Evolutionary conservation across 495 filamentous ascomycete species (phyloP), one percentile per base, ranked within the genome.

Genomic region (Podospora anserina): DNA sequence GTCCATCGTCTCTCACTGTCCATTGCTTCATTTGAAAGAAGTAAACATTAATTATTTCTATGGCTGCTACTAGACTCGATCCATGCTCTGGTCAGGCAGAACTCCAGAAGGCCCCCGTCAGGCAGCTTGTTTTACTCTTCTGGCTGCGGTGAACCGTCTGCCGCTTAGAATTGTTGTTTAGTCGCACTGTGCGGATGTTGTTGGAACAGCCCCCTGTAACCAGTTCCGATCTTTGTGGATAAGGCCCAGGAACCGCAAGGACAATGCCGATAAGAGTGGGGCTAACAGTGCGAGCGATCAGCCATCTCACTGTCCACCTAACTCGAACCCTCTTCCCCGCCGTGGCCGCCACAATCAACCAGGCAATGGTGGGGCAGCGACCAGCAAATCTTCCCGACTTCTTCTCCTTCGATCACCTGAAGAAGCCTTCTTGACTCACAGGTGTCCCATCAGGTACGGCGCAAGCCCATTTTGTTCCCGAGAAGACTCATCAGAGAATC

Each of bases 1-100:
- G 72, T 97, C 93, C 93, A 97, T 97, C 66, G 76, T 86, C 39
- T 49, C 39, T 18, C 39, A 49, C 73, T 69, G 26, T 72, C 63
- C 60, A 16, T 15, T 16, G 16, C 28, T 63, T 69, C 72, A 76
- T 74, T 63, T 44, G 72, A 30, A 28, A 54, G 64, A 66, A 30
- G 64, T 27, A 58, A 34, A 16, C 15, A 6, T 28, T 9, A 62
- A 23, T 1, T 23, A 23, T 1, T 58, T 58, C 19, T 56, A 18
- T 20, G 16, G 4, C 15, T 56, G 54, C 15, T 26, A 26, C n/a
- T 58, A 58, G 18, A 58, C 55, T 58, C 39, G 39, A 49, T 58
- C n/a, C 55, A 58, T 19, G 55, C 11, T 58, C 23, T 19, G 55
- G 55, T 58, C 39, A 49, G 55, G 55, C n/a, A 58, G 55, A 58